Evolutionary conservation across 805 yeast species (phyloP).

Genomic region (Candida hispaniensis): DNA sequence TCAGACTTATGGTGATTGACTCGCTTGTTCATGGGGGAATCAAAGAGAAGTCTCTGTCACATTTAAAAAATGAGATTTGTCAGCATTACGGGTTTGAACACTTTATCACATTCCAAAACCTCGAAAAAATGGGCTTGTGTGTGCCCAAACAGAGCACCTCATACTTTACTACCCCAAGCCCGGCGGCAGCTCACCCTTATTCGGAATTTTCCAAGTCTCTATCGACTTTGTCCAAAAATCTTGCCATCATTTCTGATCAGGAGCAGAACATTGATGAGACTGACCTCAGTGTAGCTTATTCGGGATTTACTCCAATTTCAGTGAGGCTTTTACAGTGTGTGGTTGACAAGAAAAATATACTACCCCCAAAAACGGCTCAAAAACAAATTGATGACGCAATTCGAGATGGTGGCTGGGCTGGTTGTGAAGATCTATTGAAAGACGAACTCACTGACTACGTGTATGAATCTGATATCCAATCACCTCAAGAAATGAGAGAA

Average conservation of each 20-base stretch:
- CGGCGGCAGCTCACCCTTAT: neutral
- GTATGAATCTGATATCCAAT: neutral
- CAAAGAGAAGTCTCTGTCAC: slow-evolving; percentile 48
- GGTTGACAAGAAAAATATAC: slow-evolving; percentile 37
- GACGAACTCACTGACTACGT: slow-evolving; percentile 10
- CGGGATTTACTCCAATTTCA: slow-evolving; percentile 73
- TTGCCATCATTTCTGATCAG: slow-evolving; percentile 25
- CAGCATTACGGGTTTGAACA: slow-evolving; percentile 56
- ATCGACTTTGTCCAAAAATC: slow-evolving; percentile 40
- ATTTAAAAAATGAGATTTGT: slow-evolving; percentile 43
- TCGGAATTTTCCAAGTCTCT: slow-evolving; percentile 20
- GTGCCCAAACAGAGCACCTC: slow-evolving; percentile 30
- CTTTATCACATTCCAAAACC: slow-evolving; percentile 37
- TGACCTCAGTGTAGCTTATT: slow-evolving; percentile 52
- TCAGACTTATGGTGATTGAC: slow-evolving; percentile 47
- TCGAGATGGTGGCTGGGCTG: slow-evolving; percentile 30
- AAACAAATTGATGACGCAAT: neutral
- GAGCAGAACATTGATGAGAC: slow-evolving; percentile 29
- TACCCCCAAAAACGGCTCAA: slow-evolving; percentile 5
- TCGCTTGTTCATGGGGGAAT: slow-evolving; percentile 61
- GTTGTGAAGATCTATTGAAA: slow-evolving; percentile 32
- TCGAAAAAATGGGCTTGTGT: slow-evolving; percentile 41
- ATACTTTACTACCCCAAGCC: slow-evolving; percentile 13
- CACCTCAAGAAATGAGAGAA: no score
- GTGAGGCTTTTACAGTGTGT: slow-evolving; percentile 59